Base-by-base conservation (phyloP, 805 yeast genomes). In the Sugiyamaella mastotermitis region DNA sequence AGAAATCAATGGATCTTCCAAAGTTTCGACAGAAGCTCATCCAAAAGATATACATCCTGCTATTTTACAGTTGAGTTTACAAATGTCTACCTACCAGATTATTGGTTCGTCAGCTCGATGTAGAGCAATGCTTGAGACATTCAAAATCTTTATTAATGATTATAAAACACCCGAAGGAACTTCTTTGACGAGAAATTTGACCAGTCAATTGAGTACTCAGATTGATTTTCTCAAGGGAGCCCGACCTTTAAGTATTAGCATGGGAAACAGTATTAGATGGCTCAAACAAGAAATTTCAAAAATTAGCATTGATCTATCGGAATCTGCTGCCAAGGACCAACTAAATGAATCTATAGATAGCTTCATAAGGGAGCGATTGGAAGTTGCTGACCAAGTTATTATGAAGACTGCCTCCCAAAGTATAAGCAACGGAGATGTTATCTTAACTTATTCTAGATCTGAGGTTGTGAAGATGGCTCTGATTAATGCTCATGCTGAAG, bases 211-310 rank as follows among this genome's bases (percentile, higher is more conserved):
- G 42, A 79, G 94, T 8, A 85, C 83, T 55, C 98, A 92, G 62
- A 92, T 92, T 48, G 98, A 90, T 57, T 85, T 83, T 50, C 67
- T 92, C 50, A 90, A 85, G 52, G 77, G 85, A 7, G 88, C 96
- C 3, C 76, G 98, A 46, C 97, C 97, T 1, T 69, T 92, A 34
- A 78, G 92, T 40, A 83, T 88, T 2, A 75, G 95, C 1, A 92
- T 92, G 98, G 98, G 98, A 38, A 92, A 88, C 64, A 90, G 97
- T 2, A 92, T 92, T 49, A 76, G 98, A 52, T 88, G 97, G 96
- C 71, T 92, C 47, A 92, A 92, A 56, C 97, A 90, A 65, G 90
- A 84, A 58, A 90, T 92, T 39, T 78, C 96, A 1, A 71, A 74
- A 30, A 76, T 90, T 34, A 79, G 87, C 41, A 78, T 88, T 40